Percentiles rank a stretch among this genome's conserved stretches.
phyloP scores from a whole-genome alignment of 2,329 filamentous ascomycete genomes.

The Thelonectria rubi region DNA sequence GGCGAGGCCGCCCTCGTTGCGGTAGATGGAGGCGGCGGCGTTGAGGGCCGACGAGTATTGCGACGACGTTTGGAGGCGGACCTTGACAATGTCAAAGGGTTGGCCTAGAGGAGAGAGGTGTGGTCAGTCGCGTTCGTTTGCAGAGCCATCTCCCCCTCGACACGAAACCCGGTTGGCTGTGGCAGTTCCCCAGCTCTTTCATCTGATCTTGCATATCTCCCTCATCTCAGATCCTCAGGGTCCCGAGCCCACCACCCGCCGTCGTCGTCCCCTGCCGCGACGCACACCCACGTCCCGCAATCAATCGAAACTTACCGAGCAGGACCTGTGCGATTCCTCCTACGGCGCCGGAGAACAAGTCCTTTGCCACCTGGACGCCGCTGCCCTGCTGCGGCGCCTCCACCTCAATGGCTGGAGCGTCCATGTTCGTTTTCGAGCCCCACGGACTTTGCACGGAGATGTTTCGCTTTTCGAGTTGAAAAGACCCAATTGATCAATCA shows the following conservation, averaged over 20 bases:
- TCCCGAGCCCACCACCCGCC: conserved; percentile 12
- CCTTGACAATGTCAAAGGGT: conserved; percentile 93
- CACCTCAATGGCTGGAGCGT: conserved; percentile 48
- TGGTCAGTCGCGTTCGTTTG: not conserved
- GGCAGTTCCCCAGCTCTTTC: conserved; percentile 9
- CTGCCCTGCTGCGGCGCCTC: conserved; percentile 48
- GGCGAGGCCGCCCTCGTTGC: conserved; percentile 85
- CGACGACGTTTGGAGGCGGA: conserved; percentile 89
- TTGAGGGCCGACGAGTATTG: conserved; percentile 83
- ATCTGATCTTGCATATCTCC: conserved; percentile 11
- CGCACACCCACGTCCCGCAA: not conserved
- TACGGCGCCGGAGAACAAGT: conserved; percentile 88
- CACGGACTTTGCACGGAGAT: conserved; percentile 3
- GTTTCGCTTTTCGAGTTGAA: not conserved
- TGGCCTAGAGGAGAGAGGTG: conserved; percentile 60
- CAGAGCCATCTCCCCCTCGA: not conserved
- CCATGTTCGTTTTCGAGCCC: conserved; percentile 29
- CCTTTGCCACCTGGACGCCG: conserved; percentile 76
- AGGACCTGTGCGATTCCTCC: conserved; percentile 95
- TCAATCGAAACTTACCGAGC: conserved; percentile 66
- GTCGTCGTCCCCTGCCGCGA: not conserved
- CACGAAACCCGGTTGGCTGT: not conserved
- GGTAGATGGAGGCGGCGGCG: conserved; percentile 84
- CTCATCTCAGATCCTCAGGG: conserved; percentile 25
- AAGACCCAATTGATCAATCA: not conserved